Conservation (phyloP, 768 basidiomycete species). For the Auricularia auricula-judae region DNA sequence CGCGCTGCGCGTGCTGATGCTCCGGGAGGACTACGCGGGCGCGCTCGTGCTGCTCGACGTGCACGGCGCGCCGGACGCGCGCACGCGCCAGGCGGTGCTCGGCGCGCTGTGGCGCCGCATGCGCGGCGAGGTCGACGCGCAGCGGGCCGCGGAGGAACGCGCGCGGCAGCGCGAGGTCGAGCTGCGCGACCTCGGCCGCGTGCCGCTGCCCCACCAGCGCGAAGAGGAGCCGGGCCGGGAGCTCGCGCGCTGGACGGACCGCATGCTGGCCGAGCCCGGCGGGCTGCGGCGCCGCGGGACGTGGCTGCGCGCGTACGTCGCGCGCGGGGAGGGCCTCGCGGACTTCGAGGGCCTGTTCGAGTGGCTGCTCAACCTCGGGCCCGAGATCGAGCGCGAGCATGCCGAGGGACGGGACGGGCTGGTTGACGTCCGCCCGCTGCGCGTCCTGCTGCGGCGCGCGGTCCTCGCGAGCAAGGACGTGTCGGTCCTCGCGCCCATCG, state of each 20-base stretch:
- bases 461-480: not conserved
- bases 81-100: not conserved
- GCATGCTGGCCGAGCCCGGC: not conserved
- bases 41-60: not conserved
- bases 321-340: not conserved
- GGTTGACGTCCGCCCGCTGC: not conserved
- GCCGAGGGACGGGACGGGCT: not conserved
- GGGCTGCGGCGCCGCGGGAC: not conserved
- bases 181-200: not conserved
- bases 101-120: slow-evolving; percentile 1
- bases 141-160: not conserved
- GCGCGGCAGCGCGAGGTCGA: not conserved
- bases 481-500: not conserved
- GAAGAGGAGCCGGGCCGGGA: not conserved
- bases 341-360: not conserved
- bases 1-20: not conserved
- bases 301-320: not conserved
- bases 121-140: not conserved
- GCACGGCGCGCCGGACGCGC: not conserved
- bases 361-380: not conserved
- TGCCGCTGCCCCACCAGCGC: not conserved
- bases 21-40: not conserved
- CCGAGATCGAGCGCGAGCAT: not conserved
- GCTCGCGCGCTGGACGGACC: not conserved
- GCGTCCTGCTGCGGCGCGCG: not conserved